Evolutionary conservation across 306 rosid species (phyloP), one percentile per base, ranked within the genome.

Genomic region (Quercus wislizeni): DNA sequence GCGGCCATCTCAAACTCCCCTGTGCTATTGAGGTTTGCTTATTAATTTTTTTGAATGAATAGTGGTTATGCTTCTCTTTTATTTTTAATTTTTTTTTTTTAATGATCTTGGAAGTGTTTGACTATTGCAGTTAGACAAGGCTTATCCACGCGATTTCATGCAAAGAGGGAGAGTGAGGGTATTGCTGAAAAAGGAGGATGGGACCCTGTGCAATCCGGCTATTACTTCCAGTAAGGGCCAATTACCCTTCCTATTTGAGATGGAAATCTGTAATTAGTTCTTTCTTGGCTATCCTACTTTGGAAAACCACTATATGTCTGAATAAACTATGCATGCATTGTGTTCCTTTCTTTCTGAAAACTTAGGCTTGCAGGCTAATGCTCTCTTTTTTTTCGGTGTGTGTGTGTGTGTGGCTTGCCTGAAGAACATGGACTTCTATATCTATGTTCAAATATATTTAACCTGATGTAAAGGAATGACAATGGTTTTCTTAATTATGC

Each of bases 141-240:
- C 97, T 74, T 94, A 94, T 59, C 97, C 97, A 2, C 96, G 97
- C 5, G 97, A 95, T 86, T 95, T 91, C 80, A 88, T 91, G 95
- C 98, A 92, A 90, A 79, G 86, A 74, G 99, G 97, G 76, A 83
- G 99, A 77, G 92, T 92, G 57, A 87, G 99, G 86, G 94, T 87
- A 2, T 83, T 80, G 90, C 90, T 95, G 67, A 92, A 91, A 77
- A 91, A 75, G 79, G 98, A 89, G 62, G 98, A 92, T 81, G 99
- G 99, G 17, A 78, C 92, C 67, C 90, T 89, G 17, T 76, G 1
- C 7, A 95, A 95, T 90, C 84, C 92, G 4, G 78, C 88, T 33
- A 89, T 92, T 14, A 25, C 92, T 72, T 87, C 99, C 15, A 81
- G 95, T 94, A 89, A 92, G 91, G 18, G 28, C 18, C 65, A 59